Conservation (phyloP, 495 filamentous ascomycete genomes). For the Baudoinia panamericana region DNA sequence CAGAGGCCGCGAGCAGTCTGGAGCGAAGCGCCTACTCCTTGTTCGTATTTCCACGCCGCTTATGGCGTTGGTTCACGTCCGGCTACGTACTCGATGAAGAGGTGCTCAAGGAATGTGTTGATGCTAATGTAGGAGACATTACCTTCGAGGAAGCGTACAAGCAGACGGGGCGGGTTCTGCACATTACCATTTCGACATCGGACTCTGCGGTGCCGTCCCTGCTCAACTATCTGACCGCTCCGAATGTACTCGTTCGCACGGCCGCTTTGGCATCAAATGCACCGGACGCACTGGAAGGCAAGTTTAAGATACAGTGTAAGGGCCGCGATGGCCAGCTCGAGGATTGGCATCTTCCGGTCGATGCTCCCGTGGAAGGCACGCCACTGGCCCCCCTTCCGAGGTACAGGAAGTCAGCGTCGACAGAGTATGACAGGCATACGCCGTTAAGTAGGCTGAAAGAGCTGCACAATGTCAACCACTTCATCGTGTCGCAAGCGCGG, state of each 20-base stretch:
- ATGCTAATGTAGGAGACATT: conserved; percentile 72
- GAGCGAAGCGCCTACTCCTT: neutral
- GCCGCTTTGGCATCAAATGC: conserved; percentile 87
- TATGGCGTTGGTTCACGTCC: conserved; percentile 52
- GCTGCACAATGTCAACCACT: conserved; percentile 89
- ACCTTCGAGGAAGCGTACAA: conserved; percentile 92
- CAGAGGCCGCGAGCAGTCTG: conserved; percentile 2
- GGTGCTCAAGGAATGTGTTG: conserved; percentile 73
- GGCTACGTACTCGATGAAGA: conserved; percentile 76
- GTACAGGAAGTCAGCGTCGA: conserved; percentile 53
- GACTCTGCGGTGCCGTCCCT: conserved; percentile 69
- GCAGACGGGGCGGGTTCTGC: conserved; percentile 73
- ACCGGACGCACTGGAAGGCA: conserved; percentile 49
- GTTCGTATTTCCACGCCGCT: conserved; percentile 43
- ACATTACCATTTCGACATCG: conserved; percentile 75
- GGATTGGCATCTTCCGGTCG: conserved; percentile 46
- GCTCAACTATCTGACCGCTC: conserved; percentile 86
- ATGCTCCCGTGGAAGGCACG: conserved; percentile 29
- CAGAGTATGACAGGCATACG: conserved; percentile 62
- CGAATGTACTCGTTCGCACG: conserved; percentile 91
- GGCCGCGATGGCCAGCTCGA: conserved; percentile 62
- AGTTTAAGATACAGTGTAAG: conserved; percentile 69
- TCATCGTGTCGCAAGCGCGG: conserved; percentile 65
- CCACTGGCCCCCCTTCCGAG: neutral
- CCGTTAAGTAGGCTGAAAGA: conserved; percentile 74